phyloP scores from a whole-genome alignment of 2,329 filamentous ascomycete genomes.

The Epichloe aotearoae region DNA sequence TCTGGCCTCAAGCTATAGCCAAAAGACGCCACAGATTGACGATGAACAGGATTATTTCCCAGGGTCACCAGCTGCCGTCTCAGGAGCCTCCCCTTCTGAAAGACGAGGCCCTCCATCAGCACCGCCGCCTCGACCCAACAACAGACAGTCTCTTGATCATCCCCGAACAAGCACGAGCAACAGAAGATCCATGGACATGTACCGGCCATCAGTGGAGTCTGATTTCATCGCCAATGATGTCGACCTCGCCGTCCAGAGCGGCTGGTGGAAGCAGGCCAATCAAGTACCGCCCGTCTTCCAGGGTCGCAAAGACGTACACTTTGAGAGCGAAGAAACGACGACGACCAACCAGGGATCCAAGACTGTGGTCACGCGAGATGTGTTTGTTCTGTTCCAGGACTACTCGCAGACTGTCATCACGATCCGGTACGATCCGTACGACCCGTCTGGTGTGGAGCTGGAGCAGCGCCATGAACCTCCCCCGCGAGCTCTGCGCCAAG shows the following conservation, averaged over 20 bases:
- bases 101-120: slow-evolving; percentile 31
- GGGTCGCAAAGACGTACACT: slow-evolving; percentile 68
- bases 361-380: slow-evolving; percentile 60
- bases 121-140: slow-evolving; percentile 9
- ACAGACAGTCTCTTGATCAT: slow-evolving; percentile 22
- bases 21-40: slow-evolving; percentile 27
- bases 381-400: slow-evolving; percentile 85
- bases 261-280: slow-evolving; percentile 81
- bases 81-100: slow-evolving; percentile 25
- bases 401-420: slow-evolving; percentile 91
- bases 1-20: slow-evolving; percentile 16
- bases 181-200: slow-evolving; percentile 58
- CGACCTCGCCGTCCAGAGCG: slow-evolving; percentile 58
- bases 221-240: slow-evolving; percentile 82
- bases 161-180: slow-evolving; percentile 26
- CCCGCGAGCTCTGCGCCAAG: slow-evolving; percentile 75
- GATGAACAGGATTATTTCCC: slow-evolving; percentile 33
- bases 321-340: slow-evolving; percentile 67
- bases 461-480: slow-evolving; percentile 82
- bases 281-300: slow-evolving; percentile 71
- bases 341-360: slow-evolving; percentile 57
- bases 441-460: slow-evolving; percentile 58
- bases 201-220: slow-evolving; percentile 60
- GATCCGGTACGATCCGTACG: slow-evolving; percentile 61
- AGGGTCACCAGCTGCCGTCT: slow-evolving; percentile 29